Evolutionary conservation across 2,329 filamentous ascomycete species (phyloP).

Genomic region (Monilinia aucupariae): DNA sequence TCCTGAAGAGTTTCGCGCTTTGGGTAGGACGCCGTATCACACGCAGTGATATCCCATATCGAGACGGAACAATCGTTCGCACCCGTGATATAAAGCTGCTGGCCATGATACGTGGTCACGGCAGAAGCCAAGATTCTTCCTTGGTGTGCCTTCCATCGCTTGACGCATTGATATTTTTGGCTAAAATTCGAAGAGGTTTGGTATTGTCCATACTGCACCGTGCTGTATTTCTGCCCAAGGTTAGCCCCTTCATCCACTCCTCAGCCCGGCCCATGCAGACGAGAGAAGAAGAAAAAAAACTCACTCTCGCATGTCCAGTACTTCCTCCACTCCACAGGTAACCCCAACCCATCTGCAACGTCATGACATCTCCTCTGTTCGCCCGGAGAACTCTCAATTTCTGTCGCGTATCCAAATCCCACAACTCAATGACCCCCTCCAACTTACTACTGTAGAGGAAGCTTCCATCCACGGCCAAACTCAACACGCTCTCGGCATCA

Average conservation of each 20-base stretch:
- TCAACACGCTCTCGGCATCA: slow-evolving; percentile 62
- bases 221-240: slow-evolving; percentile 55
- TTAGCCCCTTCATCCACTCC: not conserved
- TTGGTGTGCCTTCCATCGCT: slow-evolving; percentile 75
- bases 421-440: slow-evolving; percentile 84
- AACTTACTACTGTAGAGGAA: slow-evolving; percentile 89
- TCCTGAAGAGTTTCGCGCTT: slow-evolving; percentile 36
- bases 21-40: slow-evolving; percentile 29
- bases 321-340: slow-evolving; percentile 83
- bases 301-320: slow-evolving; percentile 78
- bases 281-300: slow-evolving; percentile 33
- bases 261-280: not conserved
- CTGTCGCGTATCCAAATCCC: slow-evolving; percentile 93
- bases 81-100: slow-evolving; percentile 87
- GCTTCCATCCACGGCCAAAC: slow-evolving; percentile 78
- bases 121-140: slow-evolving; percentile 85
- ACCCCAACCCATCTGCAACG: slow-evolving; percentile 78
- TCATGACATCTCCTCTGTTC: slow-evolving; percentile 76
- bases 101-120: slow-evolving; percentile 61
- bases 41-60: slow-evolving; percentile 69
- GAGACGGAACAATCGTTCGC: slow-evolving; percentile 87
- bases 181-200: slow-evolving; percentile 51
- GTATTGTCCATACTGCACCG: slow-evolving; percentile 57
- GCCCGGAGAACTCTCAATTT: slow-evolving; percentile 80
- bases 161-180: slow-evolving; percentile 75